Percentiles rank a stretch among this genome's conserved stretches.
phyloP scores from a whole-genome alignment of 139 green algal species.

The Monoraphidium neglectum region DNA sequence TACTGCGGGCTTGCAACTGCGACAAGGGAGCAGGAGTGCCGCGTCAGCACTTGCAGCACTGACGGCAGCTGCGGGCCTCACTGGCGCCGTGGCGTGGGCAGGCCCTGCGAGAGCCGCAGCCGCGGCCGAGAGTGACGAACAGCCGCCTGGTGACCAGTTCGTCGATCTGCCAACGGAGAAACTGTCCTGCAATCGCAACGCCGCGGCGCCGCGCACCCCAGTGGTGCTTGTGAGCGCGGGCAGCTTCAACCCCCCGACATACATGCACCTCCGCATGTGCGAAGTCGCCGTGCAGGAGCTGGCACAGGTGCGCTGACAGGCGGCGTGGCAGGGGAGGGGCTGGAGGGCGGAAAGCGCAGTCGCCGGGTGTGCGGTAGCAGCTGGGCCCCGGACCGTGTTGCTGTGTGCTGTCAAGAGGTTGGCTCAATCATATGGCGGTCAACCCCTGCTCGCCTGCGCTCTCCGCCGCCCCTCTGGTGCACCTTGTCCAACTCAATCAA shows the following conservation, averaged over 20 bases:
- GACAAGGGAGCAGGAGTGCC: too few species aligned
- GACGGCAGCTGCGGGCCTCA: too few species aligned
- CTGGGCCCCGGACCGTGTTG: too few species aligned
- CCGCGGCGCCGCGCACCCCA: slow-evolving; percentile 17
- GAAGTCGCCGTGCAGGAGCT: slow-evolving; percentile 72
- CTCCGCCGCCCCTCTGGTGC: too few species aligned
- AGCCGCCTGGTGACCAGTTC: neutral
- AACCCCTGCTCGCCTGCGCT: neutral
- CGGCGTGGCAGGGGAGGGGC: too few species aligned
- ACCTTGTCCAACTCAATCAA: neutral
- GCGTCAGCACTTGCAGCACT: too few species aligned
- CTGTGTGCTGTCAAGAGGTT: neutral
- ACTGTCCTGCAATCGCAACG: slow-evolving; percentile 10
- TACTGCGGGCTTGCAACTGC: too few species aligned
- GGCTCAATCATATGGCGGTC: neutral
- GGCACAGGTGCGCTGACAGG: slow-evolving; percentile 39
- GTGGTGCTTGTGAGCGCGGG: slow-evolving; percentile 83
- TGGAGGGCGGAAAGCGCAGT: too few species aligned
- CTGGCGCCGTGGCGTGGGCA: too few species aligned
- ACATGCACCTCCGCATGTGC: slow-evolving; percentile 85
- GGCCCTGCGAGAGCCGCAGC: too few species aligned
- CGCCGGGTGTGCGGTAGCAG: too few species aligned
- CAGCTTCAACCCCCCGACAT: slow-evolving; percentile 90
- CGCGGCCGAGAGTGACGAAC: too few species aligned
- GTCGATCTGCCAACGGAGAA: slow-evolving; percentile 37